Conservation (phyloP, 2,329 filamentous ascomycete genomes). For the Colletotrichum sp. region DNA sequence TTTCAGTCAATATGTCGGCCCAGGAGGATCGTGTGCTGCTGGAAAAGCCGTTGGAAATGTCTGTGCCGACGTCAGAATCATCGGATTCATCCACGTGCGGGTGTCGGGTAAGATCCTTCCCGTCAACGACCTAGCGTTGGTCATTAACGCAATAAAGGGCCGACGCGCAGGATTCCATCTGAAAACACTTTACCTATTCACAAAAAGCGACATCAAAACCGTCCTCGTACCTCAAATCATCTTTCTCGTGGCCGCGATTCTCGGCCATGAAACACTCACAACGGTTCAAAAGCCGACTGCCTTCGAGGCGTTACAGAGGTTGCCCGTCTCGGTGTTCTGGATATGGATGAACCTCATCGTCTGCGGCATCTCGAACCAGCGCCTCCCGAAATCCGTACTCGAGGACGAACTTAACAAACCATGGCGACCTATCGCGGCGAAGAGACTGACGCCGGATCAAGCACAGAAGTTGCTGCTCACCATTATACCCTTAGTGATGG, state of each 20-base stretch:
- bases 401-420: slow-evolving; percentile 35
- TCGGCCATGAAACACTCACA: neutral
- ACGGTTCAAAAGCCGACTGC: neutral
- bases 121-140: fast-evolving
- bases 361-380: slow-evolving; percentile 32
- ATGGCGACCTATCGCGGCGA: slow-evolving; percentile 31
- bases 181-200: slow-evolving; percentile 30
- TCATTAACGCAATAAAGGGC: neutral
- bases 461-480: slow-evolving; percentile 27
- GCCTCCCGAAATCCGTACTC: slow-evolving; percentile 21
- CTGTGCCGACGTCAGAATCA: neutral
- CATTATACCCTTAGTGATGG: slow-evolving; percentile 23
- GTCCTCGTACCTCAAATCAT: slow-evolving; percentile 32
- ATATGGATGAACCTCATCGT: slow-evolving; percentile 32
- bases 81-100: neutral
- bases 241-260: slow-evolving; percentile 24
- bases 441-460: slow-evolving; percentile 25
- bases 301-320: fast-evolving
- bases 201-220: slow-evolving; percentile 36
- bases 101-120: neutral
- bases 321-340: slow-evolving; percentile 19
- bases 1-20: neutral
- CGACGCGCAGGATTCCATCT: slow-evolving; percentile 13
- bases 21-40: neutral
- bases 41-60: neutral